Percentiles rank a stretch among this genome's conserved stretches.
These are phyloP conservation scores for Calonectria montana DNA, from an alignment of 2,329 filamentous ascomycete genomes.

Conservation along the genomic window DNA sequence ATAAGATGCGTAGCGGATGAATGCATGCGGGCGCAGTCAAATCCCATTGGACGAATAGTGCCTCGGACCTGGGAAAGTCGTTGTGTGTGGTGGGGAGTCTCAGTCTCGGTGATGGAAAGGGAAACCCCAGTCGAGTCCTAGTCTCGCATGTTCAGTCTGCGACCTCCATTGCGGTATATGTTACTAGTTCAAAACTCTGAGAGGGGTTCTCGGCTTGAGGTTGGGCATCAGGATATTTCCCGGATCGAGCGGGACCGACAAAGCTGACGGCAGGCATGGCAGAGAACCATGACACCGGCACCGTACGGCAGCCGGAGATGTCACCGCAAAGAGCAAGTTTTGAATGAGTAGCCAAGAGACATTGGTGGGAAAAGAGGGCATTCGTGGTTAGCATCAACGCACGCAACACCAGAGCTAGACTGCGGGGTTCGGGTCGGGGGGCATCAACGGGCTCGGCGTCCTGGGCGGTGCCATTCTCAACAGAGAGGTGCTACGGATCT, in stretches of 20 bases:
- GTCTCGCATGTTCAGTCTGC: background rate
- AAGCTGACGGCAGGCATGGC: background rate
- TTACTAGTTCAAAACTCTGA: background rate
- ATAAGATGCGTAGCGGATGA: background rate
- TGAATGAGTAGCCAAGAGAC: background rate
- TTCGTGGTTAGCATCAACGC: background rate
- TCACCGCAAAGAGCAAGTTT: constrained; percentile 13
- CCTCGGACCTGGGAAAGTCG: background rate
- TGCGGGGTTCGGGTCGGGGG: background rate
- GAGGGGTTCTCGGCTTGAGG: background rate
- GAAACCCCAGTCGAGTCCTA: background rate
- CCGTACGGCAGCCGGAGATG: background rate
- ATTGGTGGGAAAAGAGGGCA: background rate
- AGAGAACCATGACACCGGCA: background rate
- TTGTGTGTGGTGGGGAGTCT: background rate
- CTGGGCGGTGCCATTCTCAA: background rate
- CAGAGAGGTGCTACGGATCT: background rate
- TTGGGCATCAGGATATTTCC: background rate
- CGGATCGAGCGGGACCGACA: background rate
- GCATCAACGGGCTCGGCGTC: background rate
- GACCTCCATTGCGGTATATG: background rate
- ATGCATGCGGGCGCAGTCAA: background rate
- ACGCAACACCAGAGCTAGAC: no score
- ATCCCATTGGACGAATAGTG: background rate
- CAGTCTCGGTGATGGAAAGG: background rate